These are phyloP conservation scores for Backusella westeae DNA, from an alignment of 192 early-diverging fungal genomes.

Conservation along the genomic window DNA sequence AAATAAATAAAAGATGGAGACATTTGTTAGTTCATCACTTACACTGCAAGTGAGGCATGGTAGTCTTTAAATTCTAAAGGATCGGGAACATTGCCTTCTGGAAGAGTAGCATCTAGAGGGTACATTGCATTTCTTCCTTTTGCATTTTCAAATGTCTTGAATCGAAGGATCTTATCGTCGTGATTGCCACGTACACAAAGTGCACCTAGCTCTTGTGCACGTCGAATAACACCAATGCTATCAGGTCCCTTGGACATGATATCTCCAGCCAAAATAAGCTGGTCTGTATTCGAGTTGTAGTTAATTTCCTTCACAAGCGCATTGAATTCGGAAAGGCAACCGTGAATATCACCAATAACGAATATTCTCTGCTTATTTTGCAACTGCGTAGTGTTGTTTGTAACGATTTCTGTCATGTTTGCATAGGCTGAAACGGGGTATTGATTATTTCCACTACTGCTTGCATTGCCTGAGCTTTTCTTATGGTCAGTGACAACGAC, in stretches of 20 bases:
- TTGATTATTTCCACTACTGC: neutral
- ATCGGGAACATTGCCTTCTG: conserved; percentile 35
- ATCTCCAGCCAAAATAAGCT: conserved; percentile 67
- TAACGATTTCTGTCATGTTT: conserved; percentile 24
- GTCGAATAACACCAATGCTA: conserved; percentile 54
- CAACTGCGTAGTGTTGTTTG: neutral
- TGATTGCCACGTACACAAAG: conserved; percentile 72
- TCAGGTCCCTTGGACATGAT: conserved; percentile 63
- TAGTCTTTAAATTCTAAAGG: conserved; percentile 27
- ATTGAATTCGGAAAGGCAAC: conserved; percentile 53
- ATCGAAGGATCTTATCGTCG: conserved; percentile 67
- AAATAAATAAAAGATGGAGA: conserved; percentile 2
- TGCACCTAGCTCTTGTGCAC: conserved; percentile 44
- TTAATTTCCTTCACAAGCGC: conserved; percentile 46
- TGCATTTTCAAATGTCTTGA: conserved; percentile 32
- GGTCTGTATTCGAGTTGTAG: conserved; percentile 41
- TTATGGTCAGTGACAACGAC: conserved; percentile 20
- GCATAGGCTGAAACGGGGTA: conserved; percentile 31
- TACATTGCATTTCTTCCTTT: conserved; percentile 16
- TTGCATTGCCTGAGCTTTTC: neutral
- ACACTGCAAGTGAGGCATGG: conserved; percentile 39
- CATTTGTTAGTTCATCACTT: neutral
- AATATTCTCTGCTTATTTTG: conserved; percentile 42
- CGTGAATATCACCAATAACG: conserved; percentile 75
- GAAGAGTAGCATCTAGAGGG: conserved; percentile 6